phyloP scores from a whole-genome alignment of 73 alveolate genomes.

The Paramecium primaurelia region DNA sequence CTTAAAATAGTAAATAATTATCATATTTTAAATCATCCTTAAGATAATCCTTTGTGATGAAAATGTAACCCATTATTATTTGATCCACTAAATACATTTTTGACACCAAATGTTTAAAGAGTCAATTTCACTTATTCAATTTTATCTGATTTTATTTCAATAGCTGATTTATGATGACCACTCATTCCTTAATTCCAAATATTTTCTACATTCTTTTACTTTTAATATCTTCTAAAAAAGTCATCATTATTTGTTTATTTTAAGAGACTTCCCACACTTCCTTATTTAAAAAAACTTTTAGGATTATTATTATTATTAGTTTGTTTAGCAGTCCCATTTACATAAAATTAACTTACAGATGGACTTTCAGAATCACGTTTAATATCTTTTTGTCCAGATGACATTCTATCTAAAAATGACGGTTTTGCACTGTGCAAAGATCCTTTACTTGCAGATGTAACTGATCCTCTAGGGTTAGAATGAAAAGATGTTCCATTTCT shows the following conservation, averaged over 20 bases:
- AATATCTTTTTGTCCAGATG: not conserved
- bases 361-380: not conserved
- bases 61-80: not conserved
- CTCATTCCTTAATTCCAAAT: not conserved
- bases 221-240: not conserved
- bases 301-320: not conserved
- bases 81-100: not conserved
- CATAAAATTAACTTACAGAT: not conserved
- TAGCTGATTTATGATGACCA: not conserved
- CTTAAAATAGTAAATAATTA: not conserved
- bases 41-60: not conserved
- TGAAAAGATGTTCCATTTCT: not conserved
- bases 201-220: constrained; percentile 14
- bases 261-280: not conserved
- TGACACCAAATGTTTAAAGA: not conserved
- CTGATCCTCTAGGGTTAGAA: constrained; percentile 40
- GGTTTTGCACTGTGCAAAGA: not conserved
- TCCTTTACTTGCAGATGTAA: not conserved
- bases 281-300: not conserved
- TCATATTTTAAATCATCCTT: not conserved
- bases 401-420: not conserved
- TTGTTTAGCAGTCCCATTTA: not conserved
- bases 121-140: constrained; percentile 16
- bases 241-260: not conserved
- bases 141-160: not conserved